phyloP scores from a whole-genome alignment of 768 basidiomycete genomes.

The Termitomyces sp. region DNA sequence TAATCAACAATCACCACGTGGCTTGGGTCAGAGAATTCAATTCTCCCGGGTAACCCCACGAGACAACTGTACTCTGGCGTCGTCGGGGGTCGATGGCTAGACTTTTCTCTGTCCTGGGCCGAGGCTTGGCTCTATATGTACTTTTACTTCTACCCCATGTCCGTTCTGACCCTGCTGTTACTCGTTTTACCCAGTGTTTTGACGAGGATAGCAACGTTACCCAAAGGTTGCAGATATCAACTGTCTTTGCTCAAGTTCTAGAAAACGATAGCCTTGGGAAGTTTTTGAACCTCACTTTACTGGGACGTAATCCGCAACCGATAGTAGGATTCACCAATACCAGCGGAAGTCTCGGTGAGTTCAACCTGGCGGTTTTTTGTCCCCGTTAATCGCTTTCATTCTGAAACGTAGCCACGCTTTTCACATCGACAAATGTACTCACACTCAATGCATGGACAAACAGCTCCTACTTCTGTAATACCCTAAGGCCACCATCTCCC shows the following conservation, averaged over 20 bases:
- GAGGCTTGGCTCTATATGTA: conserved; percentile 17
- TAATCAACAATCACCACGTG: conserved; percentile 13
- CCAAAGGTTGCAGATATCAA: conserved; percentile 59
- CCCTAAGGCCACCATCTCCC: conserved; percentile 75
- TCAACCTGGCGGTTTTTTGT: conserved; percentile 4
- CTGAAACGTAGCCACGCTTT: conserved; percentile 64
- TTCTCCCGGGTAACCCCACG: neutral
- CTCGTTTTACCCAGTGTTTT: conserved; percentile 70
- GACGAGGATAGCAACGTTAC: conserved; percentile 32
- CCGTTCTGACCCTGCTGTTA: conserved; percentile 51
- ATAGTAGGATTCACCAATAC: conserved; percentile 56
- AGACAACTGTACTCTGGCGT: conserved; percentile 10
- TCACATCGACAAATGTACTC: conserved; percentile 75
- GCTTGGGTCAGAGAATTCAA: neutral
- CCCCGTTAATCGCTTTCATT: conserved; percentile 10
- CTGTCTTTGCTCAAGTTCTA: conserved; percentile 69
- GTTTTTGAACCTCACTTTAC: conserved; percentile 65
- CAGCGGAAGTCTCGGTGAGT: conserved; percentile 63
- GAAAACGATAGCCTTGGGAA: conserved; percentile 33
- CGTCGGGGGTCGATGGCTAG: conserved; percentile 21
- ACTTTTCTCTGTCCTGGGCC: conserved; percentile 11
- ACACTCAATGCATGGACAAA: conserved; percentile 71
- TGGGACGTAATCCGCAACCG: conserved; percentile 55
- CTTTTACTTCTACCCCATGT: conserved; percentile 19
- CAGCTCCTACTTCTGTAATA: conserved; percentile 69